phyloP scores from a whole-genome alignment of 805 yeast species.

The Cyberlindnera suaveolens region DNA sequence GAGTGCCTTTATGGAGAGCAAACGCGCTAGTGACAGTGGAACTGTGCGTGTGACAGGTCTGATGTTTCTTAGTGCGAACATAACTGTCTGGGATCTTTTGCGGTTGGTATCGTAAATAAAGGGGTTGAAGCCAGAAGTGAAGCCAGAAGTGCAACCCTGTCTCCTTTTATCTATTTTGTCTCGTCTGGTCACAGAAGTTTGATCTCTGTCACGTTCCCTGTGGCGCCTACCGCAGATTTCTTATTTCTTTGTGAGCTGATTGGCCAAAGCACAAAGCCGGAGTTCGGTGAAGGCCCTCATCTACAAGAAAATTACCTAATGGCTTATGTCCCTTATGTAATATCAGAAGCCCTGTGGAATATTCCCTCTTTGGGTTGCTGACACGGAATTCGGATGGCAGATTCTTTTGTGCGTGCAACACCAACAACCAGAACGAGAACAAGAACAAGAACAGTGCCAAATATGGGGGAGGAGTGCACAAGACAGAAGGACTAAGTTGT shows the following conservation, averaged over 20 bases:
- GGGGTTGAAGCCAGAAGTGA: too few relatives aligned
- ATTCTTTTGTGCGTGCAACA: not conserved
- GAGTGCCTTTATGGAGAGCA: conserved; percentile 34
- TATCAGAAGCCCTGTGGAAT: too few relatives aligned
- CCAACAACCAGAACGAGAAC: too few relatives aligned
- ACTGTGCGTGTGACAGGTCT: conserved; percentile 4
- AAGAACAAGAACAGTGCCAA: not conserved
- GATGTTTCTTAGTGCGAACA: not conserved
- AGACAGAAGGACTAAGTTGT: too few relatives aligned
- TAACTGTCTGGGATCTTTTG: not conserved
- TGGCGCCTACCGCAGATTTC: conserved; percentile 3
- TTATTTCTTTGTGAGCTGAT: conserved; percentile 6
- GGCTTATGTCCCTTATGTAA: too few relatives aligned
- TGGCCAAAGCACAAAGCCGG: conserved; percentile 11
- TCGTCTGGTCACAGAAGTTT: not conserved
- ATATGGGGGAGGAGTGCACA: too few relatives aligned
- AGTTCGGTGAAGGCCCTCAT: conserved; percentile 4
- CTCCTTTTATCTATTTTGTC: not conserved
- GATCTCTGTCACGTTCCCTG: conserved; percentile 3
- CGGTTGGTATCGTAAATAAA: too few relatives aligned
- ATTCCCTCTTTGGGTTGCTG: too few relatives aligned
- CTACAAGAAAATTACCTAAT: too few relatives aligned
- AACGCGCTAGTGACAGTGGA: conserved; percentile 6
- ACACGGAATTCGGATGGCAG: too few relatives aligned
- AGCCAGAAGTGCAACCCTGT: not conserved